Percentiles rank a stretch among this genome's conserved stretches.
Evolutionary conservation across 352 stramenopile species (phyloP).

Genomic region (Pythium inflatum): DNA sequence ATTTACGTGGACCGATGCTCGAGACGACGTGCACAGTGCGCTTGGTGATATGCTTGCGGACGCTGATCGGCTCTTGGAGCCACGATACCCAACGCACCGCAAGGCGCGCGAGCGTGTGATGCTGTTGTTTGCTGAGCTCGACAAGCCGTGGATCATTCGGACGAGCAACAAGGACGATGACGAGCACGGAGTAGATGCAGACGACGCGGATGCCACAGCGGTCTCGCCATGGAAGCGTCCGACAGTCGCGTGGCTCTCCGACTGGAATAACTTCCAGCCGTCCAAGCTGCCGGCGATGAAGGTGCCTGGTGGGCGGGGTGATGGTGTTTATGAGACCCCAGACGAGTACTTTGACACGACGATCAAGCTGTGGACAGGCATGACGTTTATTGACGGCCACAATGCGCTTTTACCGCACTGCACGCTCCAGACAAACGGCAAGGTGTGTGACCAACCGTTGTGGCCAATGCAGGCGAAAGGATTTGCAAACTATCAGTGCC

Average conservation of each 20-base stretch:
- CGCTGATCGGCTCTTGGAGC: conserved; percentile 47
- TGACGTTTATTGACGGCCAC: conserved; percentile 89
- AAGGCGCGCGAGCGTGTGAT: conserved; percentile 46
- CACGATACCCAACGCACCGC: conserved; percentile 55
- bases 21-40: conserved; percentile 55
- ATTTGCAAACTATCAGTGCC: conserved; percentile 41
- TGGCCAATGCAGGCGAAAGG: conserved; percentile 48
- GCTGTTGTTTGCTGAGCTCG: conserved; percentile 60
- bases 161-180: conserved; percentile 14
- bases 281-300: conserved; percentile 72
- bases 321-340: conserved; percentile 71
- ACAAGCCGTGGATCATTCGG: conserved; percentile 76
- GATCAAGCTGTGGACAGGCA: conserved; percentile 79
- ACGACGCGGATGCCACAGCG: background rate
- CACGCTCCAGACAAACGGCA: conserved; percentile 51
- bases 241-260: conserved; percentile 70
- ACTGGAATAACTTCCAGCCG: conserved; percentile 79
- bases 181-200: background rate
- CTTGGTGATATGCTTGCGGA: conserved; percentile 65
- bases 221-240: conserved; percentile 61
- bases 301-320: conserved; percentile 41
- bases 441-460: conserved; percentile 68
- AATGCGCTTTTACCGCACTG: conserved; percentile 82
- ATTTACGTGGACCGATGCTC: conserved; percentile 69
- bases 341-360: conserved; percentile 83